A percentile compares a stretch with the other conserved stretches of the same genome.
Conservation (phyloP, 1,139 yeast genomes). For the Diutina pseudorugosa region DNA sequence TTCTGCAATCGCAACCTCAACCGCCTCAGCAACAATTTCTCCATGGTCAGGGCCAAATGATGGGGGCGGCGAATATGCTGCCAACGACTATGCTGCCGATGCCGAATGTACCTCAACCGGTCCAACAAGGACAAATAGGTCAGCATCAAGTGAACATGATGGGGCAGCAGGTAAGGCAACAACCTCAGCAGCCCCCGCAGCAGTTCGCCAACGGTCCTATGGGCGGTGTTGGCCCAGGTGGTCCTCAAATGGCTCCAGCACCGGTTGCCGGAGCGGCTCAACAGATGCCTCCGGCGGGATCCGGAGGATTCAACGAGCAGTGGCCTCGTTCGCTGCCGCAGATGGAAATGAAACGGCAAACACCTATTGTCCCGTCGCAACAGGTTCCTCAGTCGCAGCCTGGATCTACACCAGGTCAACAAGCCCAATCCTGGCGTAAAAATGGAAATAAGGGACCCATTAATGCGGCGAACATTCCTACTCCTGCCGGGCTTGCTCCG, state of each 20-base stretch:
- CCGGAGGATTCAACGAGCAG: slow-evolving; percentile 7
- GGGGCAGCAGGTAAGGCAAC: neutral
- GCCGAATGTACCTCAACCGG: neutral
- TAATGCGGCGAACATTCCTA: slow-evolving; percentile 21
- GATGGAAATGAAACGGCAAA: slow-evolving; percentile 10
- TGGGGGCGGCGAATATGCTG: neutral
- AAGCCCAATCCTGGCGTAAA: neutral
- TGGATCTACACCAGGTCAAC: slow-evolving; percentile 6
- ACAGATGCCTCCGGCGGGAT: neutral
- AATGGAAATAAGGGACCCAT: neutral
- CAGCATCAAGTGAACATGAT: neutral
- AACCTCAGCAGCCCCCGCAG: neutral
- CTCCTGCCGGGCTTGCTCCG: slow-evolving; percentile 26
- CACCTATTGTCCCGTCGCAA: slow-evolving; percentile 6
- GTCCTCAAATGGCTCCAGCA: neutral
- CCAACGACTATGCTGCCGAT: neutral
- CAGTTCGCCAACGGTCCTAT: neutral
- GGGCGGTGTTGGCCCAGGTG: neutral
- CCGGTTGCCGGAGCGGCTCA: slow-evolving; percentile 4
- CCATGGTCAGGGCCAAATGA: neutral
- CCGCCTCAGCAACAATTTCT: neutral
- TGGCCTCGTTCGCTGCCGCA: slow-evolving; percentile 15
- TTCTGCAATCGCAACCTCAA: slow-evolving; percentile 3
- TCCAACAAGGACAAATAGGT: neutral
- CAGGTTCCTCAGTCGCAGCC: slow-evolving; percentile 5